Evolutionary conservation across 2,329 filamentous ascomycete genomes (phyloP), one percentile per base, ranked within the genome.

Genomic region (Neobulgaria alba): DNA sequence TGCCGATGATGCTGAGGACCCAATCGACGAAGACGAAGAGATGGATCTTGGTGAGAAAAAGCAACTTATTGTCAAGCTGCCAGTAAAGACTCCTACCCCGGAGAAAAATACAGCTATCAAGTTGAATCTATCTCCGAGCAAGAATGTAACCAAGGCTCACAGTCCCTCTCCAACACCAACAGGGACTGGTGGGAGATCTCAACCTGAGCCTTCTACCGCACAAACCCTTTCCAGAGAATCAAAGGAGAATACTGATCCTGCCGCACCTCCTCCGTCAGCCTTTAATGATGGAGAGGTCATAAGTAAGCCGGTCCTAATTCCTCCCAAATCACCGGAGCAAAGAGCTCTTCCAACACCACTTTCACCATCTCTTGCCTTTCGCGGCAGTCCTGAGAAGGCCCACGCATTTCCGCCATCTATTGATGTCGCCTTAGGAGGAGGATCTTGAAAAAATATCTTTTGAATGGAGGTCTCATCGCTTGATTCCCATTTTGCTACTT

Each of bases 1-100:
- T 26, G 67, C 67, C 7, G 70, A 74, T 5, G 77, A 80, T 3
- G 66, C 67, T 3, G 75, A 75, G 20, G 70, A 76, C 1, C 68
- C 73, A 12, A 51, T 49, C 9, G 57, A 57, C 20, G 61, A 57
- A 15, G 57, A 26, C 19, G 65, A 64, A 17, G 66, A 69, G 21
- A 60, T 39, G 57, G 67, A 67, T 9, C 73, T 79, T 29, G 73
- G 60, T n/a, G 59, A 73, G 68, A 47, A 57, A 9, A 69, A 70
- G 52, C 85, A 78, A 51, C 70, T 90, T 30, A 72, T 95, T 37
- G 82, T 95, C 42, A 89, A 85, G 59, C 69, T 95, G 10, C 70
- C 72, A 5, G 62, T 79, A 29, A 58, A 57, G 30, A 57, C 54
- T 7, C 57, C 57, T 30, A 58, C 53, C 5, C 58, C 58, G 15